phyloP scores from a whole-genome alignment of 495 filamentous ascomycete genomes.

The Tuber indicum region DNA sequence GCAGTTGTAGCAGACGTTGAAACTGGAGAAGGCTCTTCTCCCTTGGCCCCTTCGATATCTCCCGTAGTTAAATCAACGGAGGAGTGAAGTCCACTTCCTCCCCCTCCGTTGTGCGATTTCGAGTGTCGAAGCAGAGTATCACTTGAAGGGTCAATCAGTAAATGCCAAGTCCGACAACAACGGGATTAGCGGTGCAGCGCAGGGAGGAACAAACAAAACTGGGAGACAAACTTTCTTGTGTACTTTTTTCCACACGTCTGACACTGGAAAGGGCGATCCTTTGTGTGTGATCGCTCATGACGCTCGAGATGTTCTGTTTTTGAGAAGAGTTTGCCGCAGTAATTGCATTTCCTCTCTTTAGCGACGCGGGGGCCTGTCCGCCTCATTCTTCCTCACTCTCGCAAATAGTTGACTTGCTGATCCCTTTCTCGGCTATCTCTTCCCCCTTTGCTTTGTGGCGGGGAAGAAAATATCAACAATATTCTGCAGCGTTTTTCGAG shows the following conservation, averaged over 20 bases:
- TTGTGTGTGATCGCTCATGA: conserved; percentile 1
- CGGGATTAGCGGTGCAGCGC: neutral
- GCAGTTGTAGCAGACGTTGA: neutral
- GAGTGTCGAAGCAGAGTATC: conserved; percentile 3
- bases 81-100: neutral
- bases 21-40: neutral
- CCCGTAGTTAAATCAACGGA: neutral
- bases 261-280: neutral
- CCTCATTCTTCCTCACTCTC: neutral
- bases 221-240: neutral
- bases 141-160: neutral
- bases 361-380: neutral
- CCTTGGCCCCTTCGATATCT: neutral
- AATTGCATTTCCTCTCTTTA: neutral
- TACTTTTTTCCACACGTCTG: conserved; percentile 2
- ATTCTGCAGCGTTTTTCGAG: neutral
- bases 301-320: conserved; percentile 1
- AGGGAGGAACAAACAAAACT: neutral
- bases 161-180: neutral
- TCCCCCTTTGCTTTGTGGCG: neutral
- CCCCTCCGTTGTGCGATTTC: neutral
- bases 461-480: neutral
- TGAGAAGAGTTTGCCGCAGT: conserved; percentile 1
- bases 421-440: neutral
- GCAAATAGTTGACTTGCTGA: neutral